Conservation (phyloP, 2,329 filamentous ascomycete species). For the Colletotrichum filicis region DNA sequence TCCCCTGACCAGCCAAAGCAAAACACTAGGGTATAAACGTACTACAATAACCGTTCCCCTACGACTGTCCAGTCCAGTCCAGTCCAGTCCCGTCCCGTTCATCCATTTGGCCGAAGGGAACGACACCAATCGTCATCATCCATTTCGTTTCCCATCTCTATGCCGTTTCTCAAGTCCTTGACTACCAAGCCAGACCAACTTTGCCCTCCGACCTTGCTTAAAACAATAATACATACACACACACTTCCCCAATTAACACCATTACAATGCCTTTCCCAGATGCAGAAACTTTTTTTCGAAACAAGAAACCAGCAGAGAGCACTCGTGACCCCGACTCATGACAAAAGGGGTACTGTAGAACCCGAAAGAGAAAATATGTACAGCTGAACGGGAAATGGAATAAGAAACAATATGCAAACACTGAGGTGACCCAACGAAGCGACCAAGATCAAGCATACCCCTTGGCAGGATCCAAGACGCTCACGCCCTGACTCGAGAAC, state of each 20-base stretch:
- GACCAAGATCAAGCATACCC: conserved; percentile 46
- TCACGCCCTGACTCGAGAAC: conserved; percentile 7
- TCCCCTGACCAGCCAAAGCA: conserved; percentile 10
- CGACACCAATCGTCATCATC: not conserved
- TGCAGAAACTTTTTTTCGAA: not conserved
- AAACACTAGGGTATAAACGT: conserved; percentile 34
- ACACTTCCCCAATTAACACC: conserved; percentile 4
- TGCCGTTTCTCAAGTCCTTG: not conserved
- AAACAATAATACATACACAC: not conserved
- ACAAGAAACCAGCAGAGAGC: not conserved
- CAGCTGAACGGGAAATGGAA: not conserved
- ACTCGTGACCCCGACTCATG: not conserved
- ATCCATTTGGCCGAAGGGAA: not conserved
- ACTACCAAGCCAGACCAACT: not conserved
- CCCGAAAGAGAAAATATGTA: conserved; percentile 5
- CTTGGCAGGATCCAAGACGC: conserved; percentile 46
- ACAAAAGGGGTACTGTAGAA: not conserved
- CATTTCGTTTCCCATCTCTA: not conserved
- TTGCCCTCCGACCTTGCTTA: too few species aligned
- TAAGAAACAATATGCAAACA: not conserved
- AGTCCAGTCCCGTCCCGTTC: too few species aligned
- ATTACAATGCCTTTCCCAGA: conserved; percentile 6
- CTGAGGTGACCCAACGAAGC: too few species aligned
- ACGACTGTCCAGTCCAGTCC: not conserved
- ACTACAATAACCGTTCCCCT: conserved; percentile 3